A percentile compares a stretch with the other conserved stretches of the same genome.
These are phyloP conservation scores for Nannochloris sp. DNA, from an alignment of 139 green algal genomes.

Conservation along the genomic window DNA sequence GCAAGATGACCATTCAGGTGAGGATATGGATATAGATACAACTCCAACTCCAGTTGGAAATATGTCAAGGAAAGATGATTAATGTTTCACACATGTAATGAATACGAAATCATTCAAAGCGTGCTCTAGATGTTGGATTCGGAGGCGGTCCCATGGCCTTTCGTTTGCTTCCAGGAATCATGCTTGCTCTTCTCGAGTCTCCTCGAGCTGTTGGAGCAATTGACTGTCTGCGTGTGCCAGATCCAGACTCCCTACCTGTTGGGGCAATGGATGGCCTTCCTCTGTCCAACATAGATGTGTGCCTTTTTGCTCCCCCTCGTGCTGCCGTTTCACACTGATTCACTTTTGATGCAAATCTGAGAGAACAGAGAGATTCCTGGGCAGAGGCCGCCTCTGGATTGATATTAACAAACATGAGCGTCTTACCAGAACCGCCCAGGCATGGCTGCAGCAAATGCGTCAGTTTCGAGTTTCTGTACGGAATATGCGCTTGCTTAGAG, in stretches of 20 bases:
- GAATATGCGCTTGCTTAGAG: slow-evolving; percentile 60
- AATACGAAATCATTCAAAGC: background rate
- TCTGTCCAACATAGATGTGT: background rate
- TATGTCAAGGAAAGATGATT: background rate
- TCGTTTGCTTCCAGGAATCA: slow-evolving; percentile 11
- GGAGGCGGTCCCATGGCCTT: slow-evolving; percentile 8
- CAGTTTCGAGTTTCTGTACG: slow-evolving; percentile 91
- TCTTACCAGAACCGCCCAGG: slow-evolving; percentile 64
- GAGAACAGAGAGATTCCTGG: slow-evolving; percentile 71
- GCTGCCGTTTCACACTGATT: slow-evolving; percentile 74
- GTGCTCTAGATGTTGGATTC: background rate
- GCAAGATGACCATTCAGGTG: background rate
- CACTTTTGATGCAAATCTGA: slow-evolving; percentile 83
- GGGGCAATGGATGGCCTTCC: background rate
- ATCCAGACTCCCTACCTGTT: background rate
- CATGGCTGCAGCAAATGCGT: slow-evolving; percentile 77
- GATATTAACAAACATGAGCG: slow-evolving; percentile 94
- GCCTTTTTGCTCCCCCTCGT: slow-evolving; percentile 50
- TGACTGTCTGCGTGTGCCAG: background rate
- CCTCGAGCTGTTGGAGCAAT: background rate
- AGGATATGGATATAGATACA: slow-evolving; percentile 2
- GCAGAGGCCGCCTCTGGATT: slow-evolving; percentile 70
- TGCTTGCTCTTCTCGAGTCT: slow-evolving; percentile 9
- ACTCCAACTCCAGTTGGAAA: background rate
- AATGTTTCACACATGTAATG: slow-evolving; percentile 1